Conservation (phyloP, 2,329 filamentous ascomycete species). For the Tolypocladium amazonense region DNA sequence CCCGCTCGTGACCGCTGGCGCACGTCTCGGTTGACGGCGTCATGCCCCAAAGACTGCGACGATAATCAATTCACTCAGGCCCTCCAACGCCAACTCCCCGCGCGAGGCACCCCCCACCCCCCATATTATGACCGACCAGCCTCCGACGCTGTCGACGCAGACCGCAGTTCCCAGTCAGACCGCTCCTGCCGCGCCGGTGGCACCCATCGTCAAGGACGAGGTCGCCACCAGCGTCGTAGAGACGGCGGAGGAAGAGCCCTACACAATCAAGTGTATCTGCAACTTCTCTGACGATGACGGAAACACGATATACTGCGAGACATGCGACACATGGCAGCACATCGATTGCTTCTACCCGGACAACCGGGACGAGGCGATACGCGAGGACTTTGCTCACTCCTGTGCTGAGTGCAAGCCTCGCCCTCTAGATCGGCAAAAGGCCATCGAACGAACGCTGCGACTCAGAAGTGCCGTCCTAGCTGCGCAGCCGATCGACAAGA, state of each 20-base stretch:
- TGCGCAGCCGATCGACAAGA: slow-evolving; percentile 51
- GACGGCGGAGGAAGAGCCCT: slow-evolving; percentile 62
- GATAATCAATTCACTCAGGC: slow-evolving; percentile 34
- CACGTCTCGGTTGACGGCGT: slow-evolving; percentile 40
- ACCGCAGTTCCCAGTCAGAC: slow-evolving; percentile 44
- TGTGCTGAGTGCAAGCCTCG: slow-evolving; percentile 84
- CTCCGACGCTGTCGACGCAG: slow-evolving; percentile 41
- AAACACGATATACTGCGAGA: slow-evolving; percentile 92
- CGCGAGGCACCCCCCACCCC: slow-evolving; percentile 27
- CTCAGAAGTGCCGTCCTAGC: slow-evolving; percentile 32
- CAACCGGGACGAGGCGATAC: slow-evolving; percentile 60
- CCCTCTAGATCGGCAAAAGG: slow-evolving; percentile 60
- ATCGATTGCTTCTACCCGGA: slow-evolving; percentile 87
- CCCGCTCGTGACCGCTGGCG: slow-evolving; percentile 15
- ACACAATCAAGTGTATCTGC: slow-evolving; percentile 98
- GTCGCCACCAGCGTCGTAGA: slow-evolving; percentile 34
- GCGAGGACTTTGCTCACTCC: slow-evolving; percentile 66
- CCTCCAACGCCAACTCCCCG: slow-evolving; percentile 21
- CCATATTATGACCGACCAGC: slow-evolving; percentile 55
- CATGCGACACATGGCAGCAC: slow-evolving; percentile 96
- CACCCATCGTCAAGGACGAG: slow-evolving; percentile 27
- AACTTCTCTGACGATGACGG: slow-evolving; percentile 90
- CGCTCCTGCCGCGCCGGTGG: slow-evolving; percentile 24
- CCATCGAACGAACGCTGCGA: slow-evolving; percentile 60
- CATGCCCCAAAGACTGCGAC: slow-evolving; percentile 46